Base-by-base conservation (phyloP, 2,329 filamentous ascomycete species). In the Sarocladiaceae sp. region DNA sequence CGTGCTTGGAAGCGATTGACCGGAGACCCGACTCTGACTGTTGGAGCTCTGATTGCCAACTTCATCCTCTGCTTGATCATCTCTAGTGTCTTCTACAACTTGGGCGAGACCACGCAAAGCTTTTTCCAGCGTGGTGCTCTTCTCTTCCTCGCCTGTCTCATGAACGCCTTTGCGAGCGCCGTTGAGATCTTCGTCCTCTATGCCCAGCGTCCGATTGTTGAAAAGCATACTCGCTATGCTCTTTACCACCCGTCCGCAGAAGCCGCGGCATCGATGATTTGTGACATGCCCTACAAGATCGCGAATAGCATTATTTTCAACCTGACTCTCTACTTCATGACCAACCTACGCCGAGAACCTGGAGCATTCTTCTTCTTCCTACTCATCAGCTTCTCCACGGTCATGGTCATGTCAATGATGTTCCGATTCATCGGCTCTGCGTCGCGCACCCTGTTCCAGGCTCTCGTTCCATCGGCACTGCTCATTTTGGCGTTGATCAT, bases 211-310 rank as follows among this genome's bases (percentile, higher is more conserved):
- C 87, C 88, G 1, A 96, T 96, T 60, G 90, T 97, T 55, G 90
- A 96, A 65, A 96, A 96, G 66, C 92, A 97, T 60, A 73, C 79
- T 52, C 83, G 87, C 53, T 96, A 96, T 65, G 90, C 91, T 17
- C 77, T 96, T 17, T 96, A 96, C 62, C 92, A 96, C 62, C 90
- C 92, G 0, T 91, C 87, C 10, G 87, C 90, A 15, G 91, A 97
- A 75, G 89, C 90, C n/a, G 78, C 90, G 54, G 83, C 88, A 0
- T 94, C 88, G 10, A 94, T 96, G 86, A 69, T 96, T 26, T 87
- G 82, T 56, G 92, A 97, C 60, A 71, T 96, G 70, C 92, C 92
- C 0, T 90, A 90, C 69, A 96, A 94, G 67, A 29, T 29, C 22
- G 28, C 47, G 29, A 50, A 50, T 33, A 50, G 47, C 20, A 50